Conservation (phyloP, 2,329 filamentous ascomycete genomes). For the Remersonia thermophila region DNA sequence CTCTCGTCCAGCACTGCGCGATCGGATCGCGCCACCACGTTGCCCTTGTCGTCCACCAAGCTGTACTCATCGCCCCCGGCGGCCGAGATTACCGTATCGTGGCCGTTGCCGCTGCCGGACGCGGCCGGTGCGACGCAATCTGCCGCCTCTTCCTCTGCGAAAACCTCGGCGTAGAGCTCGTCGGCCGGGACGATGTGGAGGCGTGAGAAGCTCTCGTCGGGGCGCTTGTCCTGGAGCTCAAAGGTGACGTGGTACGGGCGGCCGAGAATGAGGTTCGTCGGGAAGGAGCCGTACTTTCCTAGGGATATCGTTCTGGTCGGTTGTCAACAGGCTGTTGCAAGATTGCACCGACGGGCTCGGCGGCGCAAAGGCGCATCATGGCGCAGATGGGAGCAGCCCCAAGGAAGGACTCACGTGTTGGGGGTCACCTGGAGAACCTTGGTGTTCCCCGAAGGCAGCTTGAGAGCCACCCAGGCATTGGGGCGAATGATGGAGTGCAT, state of each 20-base stretch:
- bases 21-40: conserved; percentile 42
- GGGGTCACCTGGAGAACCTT: conserved; percentile 46
- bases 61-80: conserved; percentile 33
- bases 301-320: conserved; percentile 62
- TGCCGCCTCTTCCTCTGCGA: conserved; percentile 30
- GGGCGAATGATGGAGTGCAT: conserved; percentile 40
- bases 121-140: conserved; percentile 25
- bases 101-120: background rate
- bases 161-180: conserved; percentile 73
- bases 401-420: conserved; percentile 42
- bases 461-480: conserved; percentile 47
- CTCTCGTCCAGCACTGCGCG: conserved; percentile 48
- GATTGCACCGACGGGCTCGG: too few relatives aligned
- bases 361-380: conserved; percentile 4
- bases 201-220: conserved; percentile 51
- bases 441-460: conserved; percentile 45
- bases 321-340: conserved; percentile 10
- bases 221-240: conserved; percentile 64
- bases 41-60: conserved; percentile 33
- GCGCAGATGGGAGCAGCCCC: background rate
- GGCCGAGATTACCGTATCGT: conserved; percentile 28
- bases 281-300: conserved; percentile 86
- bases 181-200: conserved; percentile 67
- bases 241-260: conserved; percentile 86
- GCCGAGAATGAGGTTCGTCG: conserved; percentile 79